A percentile compares a stretch with the other conserved stretches of the same genome.
These are phyloP conservation scores for Rhododendron henanense DNA, from an alignment of 148 eudicot genomes.

Conservation along the genomic window DNA sequence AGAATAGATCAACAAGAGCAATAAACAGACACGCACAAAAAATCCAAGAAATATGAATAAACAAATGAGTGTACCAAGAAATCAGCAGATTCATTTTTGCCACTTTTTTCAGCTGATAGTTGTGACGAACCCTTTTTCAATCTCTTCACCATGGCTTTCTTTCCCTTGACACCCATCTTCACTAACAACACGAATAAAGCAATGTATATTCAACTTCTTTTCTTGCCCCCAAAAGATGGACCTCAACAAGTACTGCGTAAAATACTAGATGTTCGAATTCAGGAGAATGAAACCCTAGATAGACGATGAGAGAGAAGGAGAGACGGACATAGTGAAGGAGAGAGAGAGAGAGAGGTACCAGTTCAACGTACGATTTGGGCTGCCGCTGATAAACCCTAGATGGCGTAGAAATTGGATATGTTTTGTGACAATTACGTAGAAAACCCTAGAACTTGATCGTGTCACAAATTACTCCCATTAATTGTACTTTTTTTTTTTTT, in stretches of 20 bases:
- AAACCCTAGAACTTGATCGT: background rate
- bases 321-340: background rate
- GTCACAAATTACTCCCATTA: background rate
- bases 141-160: slow-evolving; percentile 39
- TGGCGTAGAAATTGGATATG: background rate
- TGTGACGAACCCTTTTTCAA: slow-evolving; percentile 34
- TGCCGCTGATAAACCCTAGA: background rate
- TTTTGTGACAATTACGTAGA: background rate
- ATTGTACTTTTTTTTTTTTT: background rate
- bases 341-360: background rate
- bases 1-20: background rate
- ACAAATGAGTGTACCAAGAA: slow-evolving; percentile 44
- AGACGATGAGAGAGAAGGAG: background rate
- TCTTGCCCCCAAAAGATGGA: background rate
- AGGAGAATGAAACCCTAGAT: background rate
- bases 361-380: background rate
- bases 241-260: background rate
- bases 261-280: background rate
- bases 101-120: slow-evolving; percentile 14
- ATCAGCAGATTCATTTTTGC: slow-evolving; percentile 39
- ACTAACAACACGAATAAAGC: background rate
- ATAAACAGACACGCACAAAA: background rate
- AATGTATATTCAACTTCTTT: background rate
- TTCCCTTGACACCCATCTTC: slow-evolving; percentile 43
- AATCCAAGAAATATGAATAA: background rate